Conservation (phyloP, 306 rosid genomes). For the Boehmeria nivea region DNA sequence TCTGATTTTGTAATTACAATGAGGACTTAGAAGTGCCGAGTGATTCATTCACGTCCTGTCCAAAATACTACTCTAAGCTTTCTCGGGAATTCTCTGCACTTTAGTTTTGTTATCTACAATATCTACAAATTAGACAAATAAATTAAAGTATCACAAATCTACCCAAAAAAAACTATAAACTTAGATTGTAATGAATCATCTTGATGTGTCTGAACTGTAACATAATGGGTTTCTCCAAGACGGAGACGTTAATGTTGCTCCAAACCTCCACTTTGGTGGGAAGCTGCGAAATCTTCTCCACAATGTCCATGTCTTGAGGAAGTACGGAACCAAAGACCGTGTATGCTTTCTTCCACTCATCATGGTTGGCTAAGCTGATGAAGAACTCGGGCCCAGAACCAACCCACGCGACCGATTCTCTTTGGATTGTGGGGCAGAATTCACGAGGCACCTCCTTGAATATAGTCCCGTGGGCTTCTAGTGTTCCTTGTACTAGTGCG, state of each 20-base stretch:
- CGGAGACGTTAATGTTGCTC: constrained; percentile 44
- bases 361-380: constrained; percentile 68
- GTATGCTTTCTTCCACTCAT: constrained; percentile 57
- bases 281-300: constrained; percentile 56
- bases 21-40: too few species aligned
- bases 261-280: constrained; percentile 50
- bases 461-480: constrained; percentile 54
- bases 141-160: too few species aligned
- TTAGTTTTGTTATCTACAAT: too few species aligned
- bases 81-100: too few species aligned
- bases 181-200: constrained; percentile 16
- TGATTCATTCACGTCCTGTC: too few species aligned
- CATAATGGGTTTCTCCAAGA: constrained; percentile 50
- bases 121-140: too few species aligned
- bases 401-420: constrained; percentile 85
- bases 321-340: constrained; percentile 67
- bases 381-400: constrained; percentile 81
- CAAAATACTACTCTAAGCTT: too few species aligned
- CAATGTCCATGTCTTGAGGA: constrained; percentile 52
- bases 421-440: constrained; percentile 33
- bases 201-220: constrained; percentile 34
- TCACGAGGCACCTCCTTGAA: constrained; percentile 54
- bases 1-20: too few species aligned
- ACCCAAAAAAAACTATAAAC: not conserved
- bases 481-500: constrained; percentile 72